Evolutionary conservation across 768 basidiomycete species (phyloP).

Genomic region (Rhizopogon salebrosus): DNA sequence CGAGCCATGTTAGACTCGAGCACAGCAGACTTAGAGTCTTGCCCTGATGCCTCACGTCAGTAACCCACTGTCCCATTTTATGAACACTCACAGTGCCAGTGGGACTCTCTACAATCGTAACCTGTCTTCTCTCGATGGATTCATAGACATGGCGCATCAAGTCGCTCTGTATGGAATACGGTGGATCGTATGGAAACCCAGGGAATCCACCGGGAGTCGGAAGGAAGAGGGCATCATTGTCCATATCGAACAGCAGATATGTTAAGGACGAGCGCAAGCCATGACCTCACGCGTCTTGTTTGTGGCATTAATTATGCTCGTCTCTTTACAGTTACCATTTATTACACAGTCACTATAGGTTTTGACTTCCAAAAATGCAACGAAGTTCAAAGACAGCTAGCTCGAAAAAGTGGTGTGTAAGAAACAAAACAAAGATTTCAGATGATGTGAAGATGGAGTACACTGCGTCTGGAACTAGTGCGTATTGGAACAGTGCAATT

Average conservation of each 20-base stretch:
- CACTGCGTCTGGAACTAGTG: conserved; percentile 19
- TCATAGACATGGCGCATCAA: conserved; percentile 87
- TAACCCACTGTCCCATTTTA: neutral
- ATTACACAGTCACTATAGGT: neutral
- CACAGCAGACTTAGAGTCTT: conserved; percentile 83
- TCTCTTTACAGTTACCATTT: neutral
- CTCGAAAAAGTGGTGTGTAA: neutral
- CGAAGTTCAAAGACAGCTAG: neutral
- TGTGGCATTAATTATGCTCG: no score
- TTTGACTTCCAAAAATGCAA: neutral
- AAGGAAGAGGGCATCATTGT: conserved; percentile 29
- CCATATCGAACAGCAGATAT: conserved; percentile 4
- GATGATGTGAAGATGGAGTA: conserved; percentile 19
- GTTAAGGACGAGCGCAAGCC: conserved; percentile 27
- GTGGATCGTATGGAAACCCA: conserved; percentile 78
- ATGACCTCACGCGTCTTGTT: conserved; percentile 5
- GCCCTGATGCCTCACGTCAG: conserved; percentile 45
- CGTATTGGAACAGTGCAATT: conserved; percentile 12
- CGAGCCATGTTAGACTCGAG: conserved; percentile 69
- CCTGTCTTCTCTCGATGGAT: conserved; percentile 66
- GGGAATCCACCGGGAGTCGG: conserved; percentile 65
- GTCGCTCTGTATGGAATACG: conserved; percentile 79
- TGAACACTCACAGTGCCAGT: conserved; percentile 69
- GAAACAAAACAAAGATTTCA: conserved; percentile 8
- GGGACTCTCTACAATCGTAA: conserved; percentile 85